Percentiles rank a stretch among this genome's conserved stretches.
These are phyloP conservation scores for Xylaria sp. DNA, from an alignment of 2,329 filamentous ascomycete genomes.

Conservation along the genomic window DNA sequence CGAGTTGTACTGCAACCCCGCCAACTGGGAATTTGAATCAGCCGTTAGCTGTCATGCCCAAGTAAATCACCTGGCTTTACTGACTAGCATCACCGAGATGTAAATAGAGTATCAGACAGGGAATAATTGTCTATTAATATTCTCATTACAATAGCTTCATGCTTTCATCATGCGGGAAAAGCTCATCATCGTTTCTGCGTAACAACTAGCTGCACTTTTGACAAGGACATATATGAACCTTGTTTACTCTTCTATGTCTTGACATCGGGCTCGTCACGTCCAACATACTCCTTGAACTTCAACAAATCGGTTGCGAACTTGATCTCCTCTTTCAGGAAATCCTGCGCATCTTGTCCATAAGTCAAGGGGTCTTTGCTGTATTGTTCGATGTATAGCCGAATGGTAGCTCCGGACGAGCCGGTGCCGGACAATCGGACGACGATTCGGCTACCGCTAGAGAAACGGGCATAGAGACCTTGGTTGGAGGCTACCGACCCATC, in stretches of 20 bases:
- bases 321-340: constrained; percentile 92
- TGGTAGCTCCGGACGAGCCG: constrained; percentile 93
- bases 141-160: constrained; percentile 16
- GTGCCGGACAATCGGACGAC: constrained; percentile 96
- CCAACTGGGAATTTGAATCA: background rate
- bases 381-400: constrained; percentile 96
- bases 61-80: background rate
- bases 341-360: constrained; percentile 86
- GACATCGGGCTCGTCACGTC: constrained; percentile 92
- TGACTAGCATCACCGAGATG: background rate
- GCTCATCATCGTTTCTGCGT: constrained; percentile 28
- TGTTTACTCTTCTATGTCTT: constrained; percentile 75
- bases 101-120: background rate
- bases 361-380: constrained; percentile 84
- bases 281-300: constrained; percentile 93
- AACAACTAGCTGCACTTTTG: constrained; percentile 6
- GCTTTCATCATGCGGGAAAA: constrained; percentile 18
- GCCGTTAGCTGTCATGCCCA: background rate
- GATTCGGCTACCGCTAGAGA: constrained; percentile 93
- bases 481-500: constrained; percentile 95
- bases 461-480: constrained; percentile 94
- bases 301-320: constrained; percentile 84
- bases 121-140: constrained; percentile 27
- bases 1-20: background rate
- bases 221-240: background rate